phyloP scores from a whole-genome alignment of 192 early-diverging fungal genomes.

The Coemansia sp. region DNA sequence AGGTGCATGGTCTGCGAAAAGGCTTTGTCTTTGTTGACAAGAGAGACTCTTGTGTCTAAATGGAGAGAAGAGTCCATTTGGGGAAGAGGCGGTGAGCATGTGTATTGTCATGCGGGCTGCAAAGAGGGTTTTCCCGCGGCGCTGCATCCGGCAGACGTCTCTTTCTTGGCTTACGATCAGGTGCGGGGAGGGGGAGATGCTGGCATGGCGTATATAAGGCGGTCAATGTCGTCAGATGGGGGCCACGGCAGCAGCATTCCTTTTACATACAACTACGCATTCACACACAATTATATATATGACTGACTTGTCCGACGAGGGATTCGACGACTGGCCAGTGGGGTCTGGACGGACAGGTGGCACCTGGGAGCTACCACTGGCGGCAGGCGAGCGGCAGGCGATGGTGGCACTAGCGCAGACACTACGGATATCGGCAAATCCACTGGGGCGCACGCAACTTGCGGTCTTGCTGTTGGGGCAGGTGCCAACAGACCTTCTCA shows the following conservation, averaged over 20 bases:
- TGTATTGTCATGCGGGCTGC: conserved; percentile 5
- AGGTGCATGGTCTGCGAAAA: not conserved
- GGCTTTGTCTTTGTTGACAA: not conserved
- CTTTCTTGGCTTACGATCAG: not conserved
- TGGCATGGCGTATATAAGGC: not conserved
- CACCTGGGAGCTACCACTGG: not conserved
- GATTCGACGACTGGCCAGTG: conserved; percentile 23
- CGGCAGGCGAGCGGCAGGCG: not conserved
- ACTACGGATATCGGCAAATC: conserved; percentile 17
- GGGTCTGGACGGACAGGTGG: not conserved
- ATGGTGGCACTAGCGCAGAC: conserved; percentile 25
- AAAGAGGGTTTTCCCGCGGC: conserved; percentile 1
- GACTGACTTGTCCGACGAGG: conserved; percentile 23
- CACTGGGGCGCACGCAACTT: conserved; percentile 29
- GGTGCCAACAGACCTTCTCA: conserved; percentile 36
- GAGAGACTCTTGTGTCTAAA: not conserved
- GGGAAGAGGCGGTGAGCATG: not conserved
- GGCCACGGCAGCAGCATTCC: not conserved
- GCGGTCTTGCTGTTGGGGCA: conserved; percentile 30
- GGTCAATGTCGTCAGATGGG: not conserved
- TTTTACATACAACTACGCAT: not conserved
- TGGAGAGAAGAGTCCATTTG: not conserved
- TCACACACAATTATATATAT: not conserved
- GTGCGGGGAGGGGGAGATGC: not conserved
- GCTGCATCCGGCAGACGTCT: conserved; percentile 1